Evolutionary conservation across 2,329 filamentous ascomycete species (phyloP).

Genomic region (Fusarium burgessii): DNA sequence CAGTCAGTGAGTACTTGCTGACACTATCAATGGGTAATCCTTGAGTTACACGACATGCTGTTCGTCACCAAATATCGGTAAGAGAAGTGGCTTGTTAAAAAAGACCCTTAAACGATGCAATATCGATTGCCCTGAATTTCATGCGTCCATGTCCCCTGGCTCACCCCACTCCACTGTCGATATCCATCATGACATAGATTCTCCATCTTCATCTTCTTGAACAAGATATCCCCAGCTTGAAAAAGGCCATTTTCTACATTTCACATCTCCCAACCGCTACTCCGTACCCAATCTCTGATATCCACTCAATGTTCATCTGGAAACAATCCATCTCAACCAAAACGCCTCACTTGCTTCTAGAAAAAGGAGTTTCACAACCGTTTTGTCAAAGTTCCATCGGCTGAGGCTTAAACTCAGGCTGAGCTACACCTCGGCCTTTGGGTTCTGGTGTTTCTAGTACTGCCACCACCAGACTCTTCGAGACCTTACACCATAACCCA

Average conservation of each 20-base stretch:
- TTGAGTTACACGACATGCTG: neutral
- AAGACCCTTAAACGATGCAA: neutral
- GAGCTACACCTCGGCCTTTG: neutral
- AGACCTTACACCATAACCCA: slow-evolving; percentile 19
- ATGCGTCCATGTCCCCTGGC: neutral
- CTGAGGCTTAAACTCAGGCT: slow-evolving; percentile 11
- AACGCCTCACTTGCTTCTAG: slow-evolving; percentile 12
- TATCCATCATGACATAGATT: slow-evolving; percentile 25
- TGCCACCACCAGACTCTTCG: slow-evolving; percentile 39
- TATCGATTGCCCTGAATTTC: neutral
- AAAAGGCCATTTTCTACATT: slow-evolving; percentile 22
- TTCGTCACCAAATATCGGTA: neutral
- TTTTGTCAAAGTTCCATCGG: slow-evolving; percentile 1
- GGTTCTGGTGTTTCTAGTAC: neutral
- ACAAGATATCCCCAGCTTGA: slow-evolving; percentile 12
- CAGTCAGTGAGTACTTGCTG: neutral
- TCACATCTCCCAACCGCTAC: neutral
- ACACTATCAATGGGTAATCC: slow-evolving; percentile 6
- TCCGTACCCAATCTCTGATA: neutral
- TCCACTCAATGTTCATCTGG: neutral
- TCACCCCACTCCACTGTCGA: slow-evolving; percentile 6
- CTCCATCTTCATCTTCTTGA: slow-evolving; percentile 20
- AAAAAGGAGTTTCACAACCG: slow-evolving; percentile 6
- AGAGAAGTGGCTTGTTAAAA: neutral
- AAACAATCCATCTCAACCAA: slow-evolving; percentile 1